phyloP scores from a whole-genome alignment of 495 filamentous ascomycete species.

The Aspergillus hancockii region DNA sequence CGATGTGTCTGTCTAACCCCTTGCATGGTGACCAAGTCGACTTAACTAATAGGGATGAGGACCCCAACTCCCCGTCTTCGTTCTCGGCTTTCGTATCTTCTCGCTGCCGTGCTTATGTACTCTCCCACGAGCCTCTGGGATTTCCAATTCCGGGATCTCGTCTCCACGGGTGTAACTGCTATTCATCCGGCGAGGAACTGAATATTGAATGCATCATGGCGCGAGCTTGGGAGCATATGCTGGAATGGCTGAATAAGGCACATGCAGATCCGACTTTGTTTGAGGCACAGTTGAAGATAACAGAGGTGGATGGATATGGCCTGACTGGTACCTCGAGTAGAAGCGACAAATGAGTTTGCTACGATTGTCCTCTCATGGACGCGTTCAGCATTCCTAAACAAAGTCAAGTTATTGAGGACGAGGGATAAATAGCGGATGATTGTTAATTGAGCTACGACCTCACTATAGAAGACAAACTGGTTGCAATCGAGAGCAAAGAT shows the following conservation, averaged over 20 bases:
- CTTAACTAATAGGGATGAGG: conserved; percentile 13
- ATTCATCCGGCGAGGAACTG: conserved; percentile 43
- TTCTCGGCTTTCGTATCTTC: conserved; percentile 43
- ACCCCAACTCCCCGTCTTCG: conserved; percentile 15
- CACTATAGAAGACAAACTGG: too few relatives aligned
- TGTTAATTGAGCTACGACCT: too few relatives aligned
- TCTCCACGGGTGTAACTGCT: conserved; percentile 48
- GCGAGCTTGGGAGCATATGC: conserved; percentile 36
- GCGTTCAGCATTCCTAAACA: too few relatives aligned
- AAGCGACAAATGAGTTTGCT: background rate
- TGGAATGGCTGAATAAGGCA: conserved; percentile 43
- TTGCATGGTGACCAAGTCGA: conserved; percentile 25
- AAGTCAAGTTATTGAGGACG: too few relatives aligned
- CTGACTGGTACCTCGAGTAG: background rate
- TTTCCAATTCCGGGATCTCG: conserved; percentile 45
- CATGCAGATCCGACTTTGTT: conserved; percentile 32
- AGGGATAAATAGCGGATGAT: too few relatives aligned
- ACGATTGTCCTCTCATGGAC: background rate
- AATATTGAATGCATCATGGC: conserved; percentile 46
- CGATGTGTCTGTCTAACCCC: conserved; percentile 38
- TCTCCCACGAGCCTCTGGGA: conserved; percentile 49
- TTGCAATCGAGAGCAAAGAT: too few relatives aligned
- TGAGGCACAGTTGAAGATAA: conserved; percentile 24
- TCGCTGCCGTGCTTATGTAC: conserved; percentile 62
- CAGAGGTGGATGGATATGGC: conserved; percentile 1